Evolutionary conservation across 2,329 filamentous ascomycete genomes (phyloP).

Genomic region (Botrytis cinerea): DNA sequence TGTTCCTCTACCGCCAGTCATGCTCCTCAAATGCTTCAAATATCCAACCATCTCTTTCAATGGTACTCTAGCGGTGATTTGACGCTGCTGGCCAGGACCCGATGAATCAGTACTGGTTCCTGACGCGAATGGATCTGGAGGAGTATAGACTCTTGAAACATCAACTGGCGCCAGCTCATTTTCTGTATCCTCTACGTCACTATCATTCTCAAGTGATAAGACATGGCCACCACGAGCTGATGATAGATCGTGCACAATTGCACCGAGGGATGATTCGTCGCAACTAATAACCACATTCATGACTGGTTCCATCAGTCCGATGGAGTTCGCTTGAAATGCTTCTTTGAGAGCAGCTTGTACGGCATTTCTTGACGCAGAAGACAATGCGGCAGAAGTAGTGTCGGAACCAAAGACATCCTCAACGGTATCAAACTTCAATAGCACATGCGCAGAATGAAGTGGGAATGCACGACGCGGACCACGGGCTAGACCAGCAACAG

Average conservation of each 20-base stretch:
- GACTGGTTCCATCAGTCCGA: conserved; percentile 85
- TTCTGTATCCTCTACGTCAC: conserved; percentile 28
- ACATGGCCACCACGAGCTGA: conserved; percentile 73
- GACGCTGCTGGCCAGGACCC: conserved; percentile 52
- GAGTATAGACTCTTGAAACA: conserved; percentile 76
- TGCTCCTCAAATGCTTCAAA: conserved; percentile 80
- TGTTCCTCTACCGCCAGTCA: conserved; percentile 81
- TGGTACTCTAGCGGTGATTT: conserved; percentile 84
- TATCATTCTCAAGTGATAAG: conserved; percentile 60
- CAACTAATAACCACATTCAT: conserved; percentile 88
- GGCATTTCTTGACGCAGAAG: conserved; percentile 66
- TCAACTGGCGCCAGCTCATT: conserved; percentile 56
- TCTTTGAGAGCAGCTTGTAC: conserved; percentile 69
- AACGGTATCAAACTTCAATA: conserved; percentile 65
- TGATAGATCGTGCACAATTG: conserved; percentile 79
- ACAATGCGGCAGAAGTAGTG: conserved; percentile 66
- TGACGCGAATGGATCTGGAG: conserved; percentile 77
- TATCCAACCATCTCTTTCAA: conserved; percentile 97
- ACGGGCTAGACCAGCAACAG: conserved; percentile 78
- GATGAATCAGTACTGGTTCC: conserved; percentile 50
- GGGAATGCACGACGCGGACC: conserved; percentile 81
- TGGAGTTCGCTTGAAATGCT: conserved; percentile 54
- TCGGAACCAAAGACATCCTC: conserved; percentile 66
- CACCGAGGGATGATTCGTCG: conserved; percentile 77
- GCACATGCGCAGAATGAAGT: conserved; percentile 73